Evolutionary conservation across 495 filamentous ascomycete genomes (phyloP).

Genomic region (Penicillium herquei): DNA sequence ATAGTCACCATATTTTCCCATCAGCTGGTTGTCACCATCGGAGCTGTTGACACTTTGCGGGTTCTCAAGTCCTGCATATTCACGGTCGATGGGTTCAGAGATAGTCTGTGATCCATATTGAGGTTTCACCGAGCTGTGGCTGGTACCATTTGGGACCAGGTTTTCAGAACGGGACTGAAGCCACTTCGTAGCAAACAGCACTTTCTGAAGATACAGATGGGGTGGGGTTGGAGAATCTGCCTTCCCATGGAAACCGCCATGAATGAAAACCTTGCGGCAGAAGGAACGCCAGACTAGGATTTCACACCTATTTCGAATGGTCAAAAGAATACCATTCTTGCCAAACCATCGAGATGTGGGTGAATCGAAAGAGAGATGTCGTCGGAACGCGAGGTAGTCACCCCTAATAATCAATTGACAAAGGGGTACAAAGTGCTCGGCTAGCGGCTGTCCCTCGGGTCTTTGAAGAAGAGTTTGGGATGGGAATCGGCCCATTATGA

Average conservation of each 20-base stretch:
- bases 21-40: constrained; percentile 15
- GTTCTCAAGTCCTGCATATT: constrained; percentile 26
- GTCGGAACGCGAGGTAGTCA: constrained; percentile 73
- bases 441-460: constrained; percentile 70
- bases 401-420: constrained; percentile 72
- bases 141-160: constrained; percentile 7
- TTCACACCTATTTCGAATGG: constrained; percentile 70
- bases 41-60: constrained; percentile 1
- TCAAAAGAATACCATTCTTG: constrained; percentile 69
- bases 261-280: constrained; percentile 70
- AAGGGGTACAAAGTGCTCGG: constrained; percentile 70
- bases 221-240: constrained; percentile 45
- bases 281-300: constrained; percentile 83
- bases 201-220: constrained; percentile 41
- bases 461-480: constrained; percentile 60
- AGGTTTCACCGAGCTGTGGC: constrained; percentile 7
- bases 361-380: constrained; percentile 56
- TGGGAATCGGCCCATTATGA: constrained; percentile 85
- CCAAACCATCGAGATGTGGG: constrained; percentile 66
- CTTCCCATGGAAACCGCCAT: constrained; percentile 46
- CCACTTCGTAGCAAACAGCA: constrained; percentile 40
- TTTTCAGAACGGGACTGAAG: constrained; percentile 33
- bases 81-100: constrained; percentile 28
- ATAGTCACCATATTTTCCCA: constrained; percentile 38
- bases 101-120: constrained; percentile 35